Base-by-base conservation (phyloP, 1,284 basidiomycete genomes). In the Cerrena zonata region DNA sequence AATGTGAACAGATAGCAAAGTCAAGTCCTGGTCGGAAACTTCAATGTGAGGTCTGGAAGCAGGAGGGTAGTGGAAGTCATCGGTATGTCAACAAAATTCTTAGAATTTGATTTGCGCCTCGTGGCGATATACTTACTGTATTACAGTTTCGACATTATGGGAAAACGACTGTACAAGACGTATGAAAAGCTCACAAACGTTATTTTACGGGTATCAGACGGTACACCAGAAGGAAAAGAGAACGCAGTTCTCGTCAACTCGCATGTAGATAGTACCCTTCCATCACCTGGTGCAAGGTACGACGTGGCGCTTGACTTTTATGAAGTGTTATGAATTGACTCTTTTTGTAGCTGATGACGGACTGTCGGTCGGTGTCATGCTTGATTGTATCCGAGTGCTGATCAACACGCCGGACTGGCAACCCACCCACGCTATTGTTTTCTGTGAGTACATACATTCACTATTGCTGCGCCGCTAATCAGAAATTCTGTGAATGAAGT, bases 131-230 rank as follows among this genome's bases (percentile, higher is more conserved):
- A 34, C 36, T 49, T 24, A n/a, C 4, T 19, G 43, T 41, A 22
- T 15, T 18, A 22, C 54, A 91, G 89, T 38, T 94, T 93, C 64
- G 87, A 91, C 62, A 91, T 93, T 74, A 85, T 92, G 81, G 75
- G 75, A 56, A 79, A 86, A 61, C 79, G 89, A 37, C 76, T 98
- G 3, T 93, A 95, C 72, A 97, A 98, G 69, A 88, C 87, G 27
- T 99, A 98, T 60, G 82, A 87, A 19, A 78, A 89, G 59, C 79
- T 99, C 48, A 81, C 84, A 27, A 99, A 99, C 67, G 83, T 97
- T 61, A 75, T 99, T 50, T 77, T 98, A 4, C 89, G 91, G 44
- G 75, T 99, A 39, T 93, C 91, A 4, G 82, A 94, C 59, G 89
- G 89, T 5, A 86, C 89, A 3, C 69, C 75, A 2, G 74, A 76